A percentile compares a stretch with the other conserved stretches of the same genome.
phyloP scores from a whole-genome alignment of 2,329 filamentous ascomycete genomes.

The Penicillium brasilianum region DNA sequence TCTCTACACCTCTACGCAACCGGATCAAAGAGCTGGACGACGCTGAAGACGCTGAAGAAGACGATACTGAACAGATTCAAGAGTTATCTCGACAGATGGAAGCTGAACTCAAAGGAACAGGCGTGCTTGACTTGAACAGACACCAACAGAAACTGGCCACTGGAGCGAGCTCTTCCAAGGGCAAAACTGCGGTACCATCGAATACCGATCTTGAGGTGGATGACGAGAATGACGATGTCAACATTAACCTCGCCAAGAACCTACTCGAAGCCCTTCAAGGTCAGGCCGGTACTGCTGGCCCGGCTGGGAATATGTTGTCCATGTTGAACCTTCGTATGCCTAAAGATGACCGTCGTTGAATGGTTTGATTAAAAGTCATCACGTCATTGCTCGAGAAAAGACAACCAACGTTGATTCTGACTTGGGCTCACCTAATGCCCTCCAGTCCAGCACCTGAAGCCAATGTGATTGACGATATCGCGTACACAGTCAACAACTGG shows the following conservation, averaged over 20 bases:
- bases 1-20: slow-evolving; percentile 30
- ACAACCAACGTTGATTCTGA: neutral
- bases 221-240: slow-evolving; percentile 69
- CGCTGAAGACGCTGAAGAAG: slow-evolving; percentile 55
- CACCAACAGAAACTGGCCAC: slow-evolving; percentile 26
- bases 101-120: slow-evolving; percentile 53
- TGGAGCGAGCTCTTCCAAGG: slow-evolving; percentile 34
- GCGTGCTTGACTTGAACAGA: slow-evolving; percentile 49
- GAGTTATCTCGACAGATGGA: slow-evolving; percentile 53
- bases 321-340: slow-evolving; percentile 85
- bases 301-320: slow-evolving; percentile 82
- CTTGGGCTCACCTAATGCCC: neutral
- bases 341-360: slow-evolving; percentile 64
- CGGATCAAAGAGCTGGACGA: slow-evolving; percentile 54
- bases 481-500: neutral
- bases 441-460: neutral
- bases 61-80: slow-evolving; percentile 64
- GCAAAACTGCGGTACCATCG: slow-evolving; percentile 33
- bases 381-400: neutral
- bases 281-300: slow-evolving; percentile 83
- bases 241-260: slow-evolving; percentile 88
- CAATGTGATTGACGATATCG: neutral
- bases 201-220: slow-evolving; percentile 24
- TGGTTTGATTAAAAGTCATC: neutral
- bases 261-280: slow-evolving; percentile 91